Conservation (phyloP, 2,329 filamentous ascomycete species). For the Phyllosticta citrichinensis region DNA sequence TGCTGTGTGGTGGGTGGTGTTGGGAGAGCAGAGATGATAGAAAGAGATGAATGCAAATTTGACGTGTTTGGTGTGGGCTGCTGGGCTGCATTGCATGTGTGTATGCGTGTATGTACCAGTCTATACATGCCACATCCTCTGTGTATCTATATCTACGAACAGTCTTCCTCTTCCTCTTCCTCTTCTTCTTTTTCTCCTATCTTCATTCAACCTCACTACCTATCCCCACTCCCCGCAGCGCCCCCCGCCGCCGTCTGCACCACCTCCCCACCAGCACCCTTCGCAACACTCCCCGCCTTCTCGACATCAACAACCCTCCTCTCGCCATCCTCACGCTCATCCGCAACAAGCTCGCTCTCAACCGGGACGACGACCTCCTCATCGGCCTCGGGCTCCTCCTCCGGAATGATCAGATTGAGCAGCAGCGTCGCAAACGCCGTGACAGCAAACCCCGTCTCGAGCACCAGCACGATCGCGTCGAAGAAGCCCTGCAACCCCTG, state of each 20-base stretch:
- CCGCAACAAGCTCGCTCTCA: background rate
- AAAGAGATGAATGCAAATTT: too few species aligned
- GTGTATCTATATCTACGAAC: background rate
- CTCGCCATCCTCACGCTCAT: background rate
- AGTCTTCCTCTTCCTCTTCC: too few species aligned
- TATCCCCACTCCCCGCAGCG: too few species aligned
- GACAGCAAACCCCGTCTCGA: slow-evolving; percentile 57
- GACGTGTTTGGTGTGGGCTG: too few species aligned
- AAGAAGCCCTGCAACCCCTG: slow-evolving; percentile 60
- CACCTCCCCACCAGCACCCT: background rate
- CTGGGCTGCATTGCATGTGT: too few species aligned
- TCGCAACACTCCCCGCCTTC: background rate
- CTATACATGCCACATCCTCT: background rate
- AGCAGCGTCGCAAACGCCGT: slow-evolving; percentile 63
- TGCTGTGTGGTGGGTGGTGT: too few species aligned
- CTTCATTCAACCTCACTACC: too few species aligned
- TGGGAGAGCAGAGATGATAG: too few species aligned
- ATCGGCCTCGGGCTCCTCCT: slow-evolving; percentile 40
- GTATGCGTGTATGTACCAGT: background rate
- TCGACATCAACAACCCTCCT: background rate
- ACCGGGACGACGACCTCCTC: slow-evolving; percentile 26
- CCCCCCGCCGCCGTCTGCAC: background rate
- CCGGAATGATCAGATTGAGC: slow-evolving; percentile 62
- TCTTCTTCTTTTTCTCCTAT: background rate
- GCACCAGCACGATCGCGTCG: slow-evolving; percentile 48